These are phyloP conservation scores for Endoconidiophora laricicola DNA, from an alignment of 2,329 filamentous ascomycete genomes.

Conservation along the genomic window DNA sequence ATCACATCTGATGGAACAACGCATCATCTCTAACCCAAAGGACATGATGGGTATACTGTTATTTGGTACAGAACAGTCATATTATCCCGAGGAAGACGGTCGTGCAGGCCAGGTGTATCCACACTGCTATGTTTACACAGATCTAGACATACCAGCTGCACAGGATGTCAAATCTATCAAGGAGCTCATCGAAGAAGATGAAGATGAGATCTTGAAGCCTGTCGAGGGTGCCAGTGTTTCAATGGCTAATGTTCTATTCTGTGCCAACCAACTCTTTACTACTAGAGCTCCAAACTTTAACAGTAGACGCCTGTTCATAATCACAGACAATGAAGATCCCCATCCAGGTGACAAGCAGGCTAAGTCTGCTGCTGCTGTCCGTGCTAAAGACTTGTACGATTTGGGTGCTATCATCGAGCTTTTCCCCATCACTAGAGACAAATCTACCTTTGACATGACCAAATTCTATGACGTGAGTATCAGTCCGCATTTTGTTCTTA, in stretches of 20 bases:
- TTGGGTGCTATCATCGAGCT: slow-evolving; percentile 81
- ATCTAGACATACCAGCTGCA: slow-evolving; percentile 75
- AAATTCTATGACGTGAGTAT: slow-evolving; percentile 75
- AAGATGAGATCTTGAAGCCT: slow-evolving; percentile 54
- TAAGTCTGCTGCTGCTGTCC: slow-evolving; percentile 61
- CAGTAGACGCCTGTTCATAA: slow-evolving; percentile 81
- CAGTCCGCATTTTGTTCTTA: slow-evolving; percentile 11
- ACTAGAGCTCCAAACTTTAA: slow-evolving; percentile 89
- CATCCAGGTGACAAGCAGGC: slow-evolving; percentile 55
- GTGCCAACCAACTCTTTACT: slow-evolving; percentile 90
- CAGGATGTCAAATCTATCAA: slow-evolving; percentile 71
- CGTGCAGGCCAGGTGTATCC: slow-evolving; percentile 53
- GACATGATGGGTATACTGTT: slow-evolving; percentile 95
- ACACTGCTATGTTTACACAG: slow-evolving; percentile 79
- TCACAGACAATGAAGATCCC: slow-evolving; percentile 86
- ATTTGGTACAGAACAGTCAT: slow-evolving; percentile 76
- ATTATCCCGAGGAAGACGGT: slow-evolving; percentile 51
- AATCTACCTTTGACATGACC: slow-evolving; percentile 54
- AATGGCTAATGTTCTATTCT: slow-evolving; percentile 85
- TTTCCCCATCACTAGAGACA: slow-evolving; percentile 61
- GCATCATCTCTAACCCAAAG: slow-evolving; percentile 89
- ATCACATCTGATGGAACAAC: slow-evolving; percentile 90
- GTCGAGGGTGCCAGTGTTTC: slow-evolving; percentile 46
- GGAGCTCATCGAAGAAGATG: slow-evolving; percentile 59
- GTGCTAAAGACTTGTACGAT: slow-evolving; percentile 90